phyloP scores from a whole-genome alignment of 2,329 filamentous ascomycete genomes.

The Colletotrichum gloeosporioides region DNA sequence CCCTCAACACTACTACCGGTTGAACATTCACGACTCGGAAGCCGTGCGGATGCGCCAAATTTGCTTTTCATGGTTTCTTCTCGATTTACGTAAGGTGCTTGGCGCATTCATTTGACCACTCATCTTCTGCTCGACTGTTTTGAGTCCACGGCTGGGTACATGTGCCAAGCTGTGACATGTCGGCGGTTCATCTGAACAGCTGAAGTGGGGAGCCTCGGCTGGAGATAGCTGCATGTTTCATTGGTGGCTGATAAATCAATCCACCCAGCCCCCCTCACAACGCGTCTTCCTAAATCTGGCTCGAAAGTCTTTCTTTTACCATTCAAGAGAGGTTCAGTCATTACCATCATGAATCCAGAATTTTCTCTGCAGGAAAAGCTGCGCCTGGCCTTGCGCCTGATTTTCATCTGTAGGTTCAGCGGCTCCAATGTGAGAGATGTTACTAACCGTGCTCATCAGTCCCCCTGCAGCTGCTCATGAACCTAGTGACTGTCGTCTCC shows the following conservation, averaged over 20 bases:
- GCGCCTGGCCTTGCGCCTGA: not conserved
- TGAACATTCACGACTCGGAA: not conserved
- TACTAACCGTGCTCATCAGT: not conserved
- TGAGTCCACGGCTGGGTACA: not conserved
- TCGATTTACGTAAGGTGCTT: not conserved
- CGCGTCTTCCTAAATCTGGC: fast-evolving
- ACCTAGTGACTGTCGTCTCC: not conserved
- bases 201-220: not conserved
- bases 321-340: not conserved
- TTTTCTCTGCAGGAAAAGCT: not conserved
- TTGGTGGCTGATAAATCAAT: not conserved
- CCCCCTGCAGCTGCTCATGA: not conserved
- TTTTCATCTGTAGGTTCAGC: not conserved
- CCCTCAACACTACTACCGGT: not conserved
- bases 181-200: not conserved
- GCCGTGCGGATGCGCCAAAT: not conserved
- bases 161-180: not conserved
- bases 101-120: not conserved
- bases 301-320: not conserved
- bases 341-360: not conserved
- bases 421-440: not conserved
- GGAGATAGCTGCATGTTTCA: not conserved
- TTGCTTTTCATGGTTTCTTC: not conserved
- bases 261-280: not conserved
- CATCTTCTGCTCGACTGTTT: not conserved